Evolutionary conservation across 805 yeast species (phyloP).

Genomic region (Cyberlindnera lachancei): DNA sequence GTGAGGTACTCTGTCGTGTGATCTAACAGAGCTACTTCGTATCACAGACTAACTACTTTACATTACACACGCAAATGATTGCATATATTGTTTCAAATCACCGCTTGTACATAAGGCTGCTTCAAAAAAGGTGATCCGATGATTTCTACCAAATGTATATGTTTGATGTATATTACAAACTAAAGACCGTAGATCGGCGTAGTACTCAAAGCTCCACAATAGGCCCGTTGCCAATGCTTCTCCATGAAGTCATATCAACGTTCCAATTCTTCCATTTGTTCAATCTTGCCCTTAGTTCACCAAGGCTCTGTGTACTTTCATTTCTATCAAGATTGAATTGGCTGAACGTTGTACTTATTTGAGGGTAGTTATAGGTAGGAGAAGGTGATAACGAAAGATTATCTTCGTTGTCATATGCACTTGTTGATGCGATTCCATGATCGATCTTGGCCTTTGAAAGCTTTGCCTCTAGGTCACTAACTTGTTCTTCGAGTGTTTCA

Average conservation of each 20-base stretch:
- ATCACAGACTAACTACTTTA: too few species aligned
- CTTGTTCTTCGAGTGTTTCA: slow-evolving; percentile 23
- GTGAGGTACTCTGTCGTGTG: slow-evolving; percentile 78
- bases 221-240: slow-evolving; percentile 61
- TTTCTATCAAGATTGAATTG: slow-evolving; percentile 14
- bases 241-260: slow-evolving; percentile 81
- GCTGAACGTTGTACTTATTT: slow-evolving; percentile 5
- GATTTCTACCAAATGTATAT: too few species aligned
- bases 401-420: slow-evolving; percentile 16
- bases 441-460: slow-evolving; percentile 20
- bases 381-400: slow-evolving; percentile 17
- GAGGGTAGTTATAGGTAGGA: slow-evolving; percentile 15
- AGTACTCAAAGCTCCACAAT: slow-evolving; percentile 33
- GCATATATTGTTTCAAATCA: too few species aligned
- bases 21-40: slow-evolving; percentile 33
- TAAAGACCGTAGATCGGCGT: not conserved
- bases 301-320: slow-evolving; percentile 30
- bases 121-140: too few species aligned
- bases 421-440: slow-evolving; percentile 12
- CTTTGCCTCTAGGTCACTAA: slow-evolving; percentile 20
- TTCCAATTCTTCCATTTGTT: slow-evolving; percentile 80
- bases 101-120: too few species aligned
- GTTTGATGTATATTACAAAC: not conserved
- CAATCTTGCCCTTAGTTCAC: slow-evolving; percentile 49
- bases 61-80: too few species aligned